A percentile compares a stretch with the other conserved stretches of the same genome.
Conservation (phyloP, 345 rosid genomes). For the Sisymbrium altissimum region DNA sequence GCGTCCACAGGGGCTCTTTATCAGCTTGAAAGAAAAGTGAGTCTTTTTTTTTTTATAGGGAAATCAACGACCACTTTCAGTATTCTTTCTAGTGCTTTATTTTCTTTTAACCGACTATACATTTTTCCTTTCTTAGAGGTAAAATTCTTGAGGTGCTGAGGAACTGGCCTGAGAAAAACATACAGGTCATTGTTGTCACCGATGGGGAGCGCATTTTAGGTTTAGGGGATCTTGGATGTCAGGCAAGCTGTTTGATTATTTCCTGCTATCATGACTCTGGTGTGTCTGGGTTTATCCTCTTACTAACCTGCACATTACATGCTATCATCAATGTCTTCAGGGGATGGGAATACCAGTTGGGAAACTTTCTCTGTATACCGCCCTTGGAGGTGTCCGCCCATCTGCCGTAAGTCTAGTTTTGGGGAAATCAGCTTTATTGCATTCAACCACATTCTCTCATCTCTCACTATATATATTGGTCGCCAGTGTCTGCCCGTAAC, state of each 20-base stretch:
- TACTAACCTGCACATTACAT: neutral
- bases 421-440: neutral
- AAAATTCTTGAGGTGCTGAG: constrained; percentile 80
- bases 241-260: constrained; percentile 43
- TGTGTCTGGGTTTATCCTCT: neutral
- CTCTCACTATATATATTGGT: neutral
- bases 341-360: constrained; percentile 99
- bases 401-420: constrained; percentile 68
- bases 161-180: constrained; percentile 95
- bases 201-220: constrained; percentile 98
- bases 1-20: constrained; percentile 96
- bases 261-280: neutral
- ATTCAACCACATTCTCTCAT: neutral
- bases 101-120: neutral
- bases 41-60: neutral
- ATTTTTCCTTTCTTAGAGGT: constrained; percentile 49
- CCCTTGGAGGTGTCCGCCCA: constrained; percentile 96
- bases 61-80: neutral
- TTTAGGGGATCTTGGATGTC: constrained; percentile 97
- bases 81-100: constrained; percentile 13
- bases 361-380: constrained; percentile 87
- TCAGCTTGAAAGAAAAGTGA: constrained; percentile 92
- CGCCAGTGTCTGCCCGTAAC: constrained; percentile 94
- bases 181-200: constrained; percentile 94
- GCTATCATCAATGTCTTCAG: constrained; percentile 32